Base-by-base conservation (phyloP, 1,284 basidiomycete genomes). In the Athelia sp. region DNA sequence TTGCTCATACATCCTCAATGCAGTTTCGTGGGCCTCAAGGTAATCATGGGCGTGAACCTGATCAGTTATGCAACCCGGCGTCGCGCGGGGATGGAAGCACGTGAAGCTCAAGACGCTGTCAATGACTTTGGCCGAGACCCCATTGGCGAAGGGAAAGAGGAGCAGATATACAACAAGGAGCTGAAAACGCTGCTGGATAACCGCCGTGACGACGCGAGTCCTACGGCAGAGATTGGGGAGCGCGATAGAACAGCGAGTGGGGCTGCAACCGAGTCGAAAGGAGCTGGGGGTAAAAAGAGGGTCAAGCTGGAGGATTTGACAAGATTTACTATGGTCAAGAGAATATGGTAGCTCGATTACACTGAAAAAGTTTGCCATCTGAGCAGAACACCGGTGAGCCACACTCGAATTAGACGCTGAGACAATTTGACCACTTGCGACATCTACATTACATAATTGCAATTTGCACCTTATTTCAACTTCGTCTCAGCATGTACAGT, bases 251-350 rank as follows among this genome's bases (percentile, higher is more conserved):
- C 38, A 17, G 49, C 17, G 18, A 44, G 26, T 45, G 36, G 74
- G 38, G 69, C 66, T 50, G 59, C 69, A 2, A 52, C 38, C 17
- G 50, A 17, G 21, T 43, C 24, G 45, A 53, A 49, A 42, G 69
- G 60, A 18, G 68, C 64, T 32, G 69, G 59, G 24, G 73, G 75
- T 31, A 80, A 81, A 67, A 83, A 74, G 59, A 82, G 80, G 54
- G 76, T 88, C 53, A 79, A 81, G 50, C 66, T 96, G 51, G 91
- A 95, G 62, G 91, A 95, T 58, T 76, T 95, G 51, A 94, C 90
- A 34, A 69, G 93, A 51, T 96, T 89, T 73, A 94, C 92, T 19
- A 96, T 96, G 93, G 87, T 94, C 34, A 95, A 95, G 63, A 78
- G 90, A 42, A 94, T 95, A 48, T 94, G 90, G 90, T 94, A 63